phyloP scores from a whole-genome alignment of 1,284 basidiomycete species.

The Boletus subluridellus region DNA sequence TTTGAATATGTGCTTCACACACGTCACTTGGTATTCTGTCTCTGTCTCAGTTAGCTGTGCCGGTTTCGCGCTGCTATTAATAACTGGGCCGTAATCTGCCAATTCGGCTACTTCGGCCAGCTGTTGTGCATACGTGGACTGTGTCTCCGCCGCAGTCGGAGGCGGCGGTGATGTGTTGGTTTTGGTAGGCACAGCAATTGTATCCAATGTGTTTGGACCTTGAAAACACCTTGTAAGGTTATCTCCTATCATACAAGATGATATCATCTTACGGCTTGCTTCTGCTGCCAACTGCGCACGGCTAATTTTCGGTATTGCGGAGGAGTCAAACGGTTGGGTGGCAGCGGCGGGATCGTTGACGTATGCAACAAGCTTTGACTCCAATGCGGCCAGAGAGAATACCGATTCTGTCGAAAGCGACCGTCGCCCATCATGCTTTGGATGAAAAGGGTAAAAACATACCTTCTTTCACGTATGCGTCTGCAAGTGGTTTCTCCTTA shows the following conservation, averaged over 20 bases:
- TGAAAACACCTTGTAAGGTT: conserved; percentile 4
- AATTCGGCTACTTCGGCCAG: conserved; percentile 87
- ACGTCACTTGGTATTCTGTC: conserved; percentile 96
- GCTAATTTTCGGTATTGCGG: conserved; percentile 86
- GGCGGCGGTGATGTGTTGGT: conserved; percentile 62
- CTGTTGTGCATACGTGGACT: conserved; percentile 84
- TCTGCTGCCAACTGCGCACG: conserved; percentile 86
- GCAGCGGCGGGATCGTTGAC: conserved; percentile 76
- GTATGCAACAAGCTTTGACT: conserved; percentile 85
- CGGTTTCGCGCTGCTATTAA: conserved; percentile 83
- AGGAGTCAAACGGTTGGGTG: conserved; percentile 72
- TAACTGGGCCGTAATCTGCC: conserved; percentile 78
- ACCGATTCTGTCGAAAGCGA: conserved; percentile 67
- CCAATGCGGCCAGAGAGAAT: conserved; percentile 83
- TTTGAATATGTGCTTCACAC: conserved; percentile 96
- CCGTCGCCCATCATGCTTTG: neutral
- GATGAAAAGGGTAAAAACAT: conserved; percentile 4
- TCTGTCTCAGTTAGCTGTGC: conserved; percentile 92
- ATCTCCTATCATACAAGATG: neutral
- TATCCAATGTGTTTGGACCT: conserved; percentile 84
- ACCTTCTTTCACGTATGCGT: conserved; percentile 91
- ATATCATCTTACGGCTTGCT: conserved; percentile 63
- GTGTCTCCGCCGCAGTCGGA: conserved; percentile 75
- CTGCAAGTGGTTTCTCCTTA: conserved; percentile 75
- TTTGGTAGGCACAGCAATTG: conserved; percentile 68